phyloP scores from a whole-genome alignment of 768 basidiomycete genomes.

The Boletus pseudopeckii region DNA sequence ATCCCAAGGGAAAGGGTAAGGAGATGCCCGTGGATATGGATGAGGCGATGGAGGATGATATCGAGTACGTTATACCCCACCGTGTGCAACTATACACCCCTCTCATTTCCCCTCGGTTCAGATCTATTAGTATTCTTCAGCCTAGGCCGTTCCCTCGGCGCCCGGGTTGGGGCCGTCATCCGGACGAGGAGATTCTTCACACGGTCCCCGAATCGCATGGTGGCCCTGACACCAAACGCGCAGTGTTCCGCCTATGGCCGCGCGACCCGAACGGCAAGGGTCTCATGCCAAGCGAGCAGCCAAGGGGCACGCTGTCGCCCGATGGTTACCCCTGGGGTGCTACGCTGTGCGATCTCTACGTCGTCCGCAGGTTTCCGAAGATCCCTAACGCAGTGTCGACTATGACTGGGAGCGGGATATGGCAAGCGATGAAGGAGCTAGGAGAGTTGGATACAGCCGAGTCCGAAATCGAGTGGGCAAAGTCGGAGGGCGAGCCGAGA shows the following conservation, averaged over 20 bases:
- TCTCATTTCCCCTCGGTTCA: not conserved
- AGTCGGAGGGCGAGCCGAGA: constrained; percentile 22
- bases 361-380: constrained; percentile 5
- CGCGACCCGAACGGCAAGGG: constrained; percentile 18
- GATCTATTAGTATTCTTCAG: not conserved
- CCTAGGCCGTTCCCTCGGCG: not conserved
- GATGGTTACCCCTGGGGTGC: constrained; percentile 27
- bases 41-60: not conserved
- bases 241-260: constrained; percentile 25
- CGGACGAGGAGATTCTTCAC: constrained; percentile 1
- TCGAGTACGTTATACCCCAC: not conserved
- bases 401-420: constrained; percentile 22
- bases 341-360: constrained; percentile 27
- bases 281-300: not conserved
- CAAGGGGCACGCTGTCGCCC: constrained; percentile 16
- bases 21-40: not conserved
- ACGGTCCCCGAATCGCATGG: not conserved
- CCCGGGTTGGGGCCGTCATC: constrained; percentile 8
- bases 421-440: constrained; percentile 2
- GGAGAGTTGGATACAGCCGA: constrained; percentile 17
- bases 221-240: constrained; percentile 4
- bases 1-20: not conserved
- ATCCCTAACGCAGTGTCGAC: not conserved
- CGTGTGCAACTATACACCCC: too few species aligned
- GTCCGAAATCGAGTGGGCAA: constrained; percentile 22